Base-by-base conservation (phyloP, 2,329 filamentous ascomycete genomes). In the Lachnellula hyalina region DNA sequence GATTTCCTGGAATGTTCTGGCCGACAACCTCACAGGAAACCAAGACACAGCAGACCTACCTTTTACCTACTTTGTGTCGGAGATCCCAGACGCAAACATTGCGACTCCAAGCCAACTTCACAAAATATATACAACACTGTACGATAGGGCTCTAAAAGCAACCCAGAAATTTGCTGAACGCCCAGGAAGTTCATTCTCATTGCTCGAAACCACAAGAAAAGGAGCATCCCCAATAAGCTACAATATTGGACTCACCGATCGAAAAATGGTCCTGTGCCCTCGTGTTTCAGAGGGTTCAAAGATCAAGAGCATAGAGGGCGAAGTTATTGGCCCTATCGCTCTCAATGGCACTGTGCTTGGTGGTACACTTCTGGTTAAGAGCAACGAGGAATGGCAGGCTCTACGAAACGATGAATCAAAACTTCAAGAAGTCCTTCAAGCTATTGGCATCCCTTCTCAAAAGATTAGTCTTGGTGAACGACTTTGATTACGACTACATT, bases 281-380 rank as follows among this genome's bases (percentile, higher is more conserved):
- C 73, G 83, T 2, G 60, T 74, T 1, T 73, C 76, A 0, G 82
- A 85, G 63, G 82, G 82, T 0, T 67, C 67, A 0, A 61, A 64
- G 15, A 64, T 68, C 12, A 48, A 55, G 23, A 49, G 36, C 32
- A 21, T 4, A 5, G 44, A 55, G 19, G 61, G 60, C 5, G 45
- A 17, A 62, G 72, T 34, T 53, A 65, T 35, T 59, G 68, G 48
- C 41, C 59, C 35, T 56, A 63, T 55, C 47, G 71, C 78, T 17
- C 68, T 86, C 35, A 86, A 86, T 52, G 83, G 83, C 3, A 85
- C 83, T 0, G 68, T 86, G n/a, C 67, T 86, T 58, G 83, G 82
- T 9, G 83, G 83, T 6, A 86, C 83, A 9, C 79, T 82, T 25
- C 70, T 86, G 52, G 83, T 86, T 15, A 86, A 85, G 71, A 81